Conservation (phyloP, 164 flowering plant genomes). For the Euptelea pleiosperma region DNA sequence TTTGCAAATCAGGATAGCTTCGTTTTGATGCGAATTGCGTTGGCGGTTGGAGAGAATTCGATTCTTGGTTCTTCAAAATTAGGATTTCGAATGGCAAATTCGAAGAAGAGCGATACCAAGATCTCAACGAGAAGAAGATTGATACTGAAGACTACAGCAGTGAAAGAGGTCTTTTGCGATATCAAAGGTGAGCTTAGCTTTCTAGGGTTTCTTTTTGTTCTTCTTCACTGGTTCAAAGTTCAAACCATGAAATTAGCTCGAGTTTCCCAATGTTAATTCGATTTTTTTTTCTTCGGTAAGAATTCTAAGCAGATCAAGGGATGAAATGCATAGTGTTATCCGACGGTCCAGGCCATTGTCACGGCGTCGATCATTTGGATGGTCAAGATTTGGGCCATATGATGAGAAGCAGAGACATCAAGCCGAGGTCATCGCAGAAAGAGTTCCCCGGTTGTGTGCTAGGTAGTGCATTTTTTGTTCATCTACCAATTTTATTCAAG, state of each 20-base stretch:
- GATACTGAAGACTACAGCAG: no score
- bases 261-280: background rate
- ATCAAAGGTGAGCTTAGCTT: conserved; percentile 7
- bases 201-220: no score
- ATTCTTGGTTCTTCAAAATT: no score
- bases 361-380: conserved; percentile 50
- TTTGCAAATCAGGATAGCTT: no score
- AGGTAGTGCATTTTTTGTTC: conserved; percentile 28
- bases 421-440: conserved; percentile 32
- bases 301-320: conserved; percentile 26
- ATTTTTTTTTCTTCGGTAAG: conserved; percentile 11
- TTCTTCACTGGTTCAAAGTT: no score
- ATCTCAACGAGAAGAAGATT: no score
- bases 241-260: no score
- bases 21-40: no score
- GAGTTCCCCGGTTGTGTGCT: conserved; percentile 55
- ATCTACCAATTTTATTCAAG: no score
- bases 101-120: no score
- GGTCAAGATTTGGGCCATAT: conserved; percentile 28
- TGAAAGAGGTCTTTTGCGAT: background rate
- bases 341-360: conserved; percentile 42
- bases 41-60: no score
- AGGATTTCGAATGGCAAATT: no score
- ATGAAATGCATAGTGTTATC: conserved; percentile 6
- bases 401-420: conserved; percentile 4